These are phyloP conservation scores for Herpetomonas samuelpessoai DNA, from an alignment of 208 protist species.

Conservation along the genomic window DNA sequence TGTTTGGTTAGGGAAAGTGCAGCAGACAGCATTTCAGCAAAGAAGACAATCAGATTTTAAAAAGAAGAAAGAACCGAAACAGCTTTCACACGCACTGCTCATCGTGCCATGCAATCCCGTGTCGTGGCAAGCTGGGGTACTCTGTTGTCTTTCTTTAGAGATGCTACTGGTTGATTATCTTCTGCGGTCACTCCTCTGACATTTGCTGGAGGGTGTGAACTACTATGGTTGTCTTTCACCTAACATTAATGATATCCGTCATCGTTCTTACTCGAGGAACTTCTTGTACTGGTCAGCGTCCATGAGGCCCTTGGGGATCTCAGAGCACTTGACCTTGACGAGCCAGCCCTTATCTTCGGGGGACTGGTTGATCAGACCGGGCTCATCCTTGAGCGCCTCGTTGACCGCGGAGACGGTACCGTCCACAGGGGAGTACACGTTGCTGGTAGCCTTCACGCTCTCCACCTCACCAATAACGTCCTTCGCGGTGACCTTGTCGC, in stretches of 20 bases:
- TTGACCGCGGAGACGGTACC: slow-evolving; percentile 86
- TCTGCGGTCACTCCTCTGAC: too few relatives aligned
- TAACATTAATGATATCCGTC: too few relatives aligned
- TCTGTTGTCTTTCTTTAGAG: too few relatives aligned
- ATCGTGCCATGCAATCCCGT: too few relatives aligned
- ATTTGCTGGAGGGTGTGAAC: too few relatives aligned
- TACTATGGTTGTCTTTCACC: too few relatives aligned
- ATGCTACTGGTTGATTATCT: too few relatives aligned
- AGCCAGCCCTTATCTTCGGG: slow-evolving; percentile 88
- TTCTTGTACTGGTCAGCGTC: slow-evolving; percentile 81
- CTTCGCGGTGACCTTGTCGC: slow-evolving; percentile 63
- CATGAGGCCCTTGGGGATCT: slow-evolving; percentile 78
- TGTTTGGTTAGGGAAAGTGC: not conserved
- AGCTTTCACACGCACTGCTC: too few relatives aligned
- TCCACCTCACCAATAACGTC: slow-evolving; percentile 87
- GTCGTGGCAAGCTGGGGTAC: too few relatives aligned
- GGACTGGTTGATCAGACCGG: slow-evolving; percentile 83
- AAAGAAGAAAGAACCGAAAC: not conserved
- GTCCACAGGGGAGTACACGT: slow-evolving; percentile 84
- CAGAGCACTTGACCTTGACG: slow-evolving; percentile 79
- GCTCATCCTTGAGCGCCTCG: slow-evolving; percentile 80
- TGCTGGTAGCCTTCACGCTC: slow-evolving; percentile 92
- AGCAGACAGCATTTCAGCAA: not conserved
- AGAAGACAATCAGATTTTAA: not conserved
- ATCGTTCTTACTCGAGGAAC: slow-evolving; percentile 87